A percentile compares a stretch with the other conserved stretches of the same genome.
Evolutionary conservation across 2,329 filamentous ascomycete species (phyloP).

Genomic region (Alternaria sp.): DNA sequence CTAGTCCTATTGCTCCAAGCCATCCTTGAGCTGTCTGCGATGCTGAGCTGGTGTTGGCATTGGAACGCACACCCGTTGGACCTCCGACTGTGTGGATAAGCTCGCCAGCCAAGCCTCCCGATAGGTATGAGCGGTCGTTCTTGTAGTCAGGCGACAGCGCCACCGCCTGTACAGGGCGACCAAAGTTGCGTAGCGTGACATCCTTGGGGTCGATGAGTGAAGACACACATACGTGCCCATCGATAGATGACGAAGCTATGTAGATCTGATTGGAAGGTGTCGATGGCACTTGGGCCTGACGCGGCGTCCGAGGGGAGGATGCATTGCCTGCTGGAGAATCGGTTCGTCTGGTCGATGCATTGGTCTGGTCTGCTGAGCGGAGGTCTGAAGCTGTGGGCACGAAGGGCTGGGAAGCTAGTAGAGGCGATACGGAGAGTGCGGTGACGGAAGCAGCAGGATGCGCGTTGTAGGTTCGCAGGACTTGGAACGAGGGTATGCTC

Average conservation of each 20-base stretch:
- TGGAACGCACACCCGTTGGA: constrained; percentile 75
- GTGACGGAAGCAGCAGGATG: constrained; percentile 87
- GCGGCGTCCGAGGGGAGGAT: constrained; percentile 60
- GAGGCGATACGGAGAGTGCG: constrained; percentile 87
- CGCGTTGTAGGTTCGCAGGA: constrained; percentile 85
- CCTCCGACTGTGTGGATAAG: constrained; percentile 86
- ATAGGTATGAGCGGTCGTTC: constrained; percentile 85
- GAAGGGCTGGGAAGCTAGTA: constrained; percentile 63
- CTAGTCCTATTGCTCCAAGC: constrained; percentile 86
- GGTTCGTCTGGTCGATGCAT: constrained; percentile 50
- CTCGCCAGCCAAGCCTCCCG: constrained; percentile 86
- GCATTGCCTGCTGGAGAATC: constrained; percentile 38
- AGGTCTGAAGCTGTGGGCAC: constrained; percentile 25
- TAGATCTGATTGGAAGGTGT: constrained; percentile 90
- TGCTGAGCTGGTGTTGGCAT: constrained; percentile 87
- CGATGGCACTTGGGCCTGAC: constrained; percentile 68
- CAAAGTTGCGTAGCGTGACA: constrained; percentile 90
- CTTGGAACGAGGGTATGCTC: constrained; percentile 79
- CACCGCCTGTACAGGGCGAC: constrained; percentile 87
- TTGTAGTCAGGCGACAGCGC: constrained; percentile 95
- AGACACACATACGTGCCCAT: constrained; percentile 92
- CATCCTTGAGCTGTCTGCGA: constrained; percentile 86
- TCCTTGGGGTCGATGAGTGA: constrained; percentile 88
- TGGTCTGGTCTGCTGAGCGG: constrained; percentile 35
- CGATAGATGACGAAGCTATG: constrained; percentile 91